Evolutionary conservation across 768 basidiomycete species (phyloP), one percentile per base, ranked within the genome.

Genomic region (Naganishia friedmannii): DNA sequence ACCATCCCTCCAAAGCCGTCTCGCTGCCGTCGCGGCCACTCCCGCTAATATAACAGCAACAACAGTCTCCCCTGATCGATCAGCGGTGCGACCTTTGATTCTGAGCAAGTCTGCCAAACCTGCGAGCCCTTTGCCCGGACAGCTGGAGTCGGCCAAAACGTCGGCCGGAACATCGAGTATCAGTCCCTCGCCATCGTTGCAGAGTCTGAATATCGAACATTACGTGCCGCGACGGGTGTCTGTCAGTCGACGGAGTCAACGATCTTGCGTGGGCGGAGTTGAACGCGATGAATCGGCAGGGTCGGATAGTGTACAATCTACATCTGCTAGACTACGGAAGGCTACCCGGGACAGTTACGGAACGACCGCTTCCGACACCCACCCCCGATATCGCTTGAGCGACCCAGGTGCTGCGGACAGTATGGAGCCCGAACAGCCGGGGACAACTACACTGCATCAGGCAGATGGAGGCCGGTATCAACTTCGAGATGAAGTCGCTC

Each of bases 151-250:
- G 57, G 48, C 23, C 2, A 51, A 60, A 28, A 46, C 68, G 6
- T 45, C 57, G 19, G 31, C 51, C 3, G 34, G 28, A 42, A n/a
- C 42, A 34, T 21, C 37, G 28, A 31, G 46, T 17, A 51, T 69
- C 39, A 63, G 68, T 46, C 68, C 34, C 2, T 60, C 39, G 13
- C 56, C 28, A 31, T 60, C 68, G 21, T 26, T 56, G 39, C 42
- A 58, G 32, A 58, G 31, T 19, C 68, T 69, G 17, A 42, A 53
- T 34, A 55, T 69, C 17, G 68, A 58, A 15, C 32, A 69, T 21
- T 69, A 69, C 45, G 57, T 69, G 2, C 57, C 68, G n/a, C 34
- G 68, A 17, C 28, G 51, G 29, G 58, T 69, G 13, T 69, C 68
- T 4, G 31, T 69, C 10, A 46, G 57, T n/a, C 56, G 56, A 21